These are phyloP conservation scores for Saturnispora besseyi DNA, from an alignment of 805 yeast genomes.

Conservation along the genomic window DNA sequence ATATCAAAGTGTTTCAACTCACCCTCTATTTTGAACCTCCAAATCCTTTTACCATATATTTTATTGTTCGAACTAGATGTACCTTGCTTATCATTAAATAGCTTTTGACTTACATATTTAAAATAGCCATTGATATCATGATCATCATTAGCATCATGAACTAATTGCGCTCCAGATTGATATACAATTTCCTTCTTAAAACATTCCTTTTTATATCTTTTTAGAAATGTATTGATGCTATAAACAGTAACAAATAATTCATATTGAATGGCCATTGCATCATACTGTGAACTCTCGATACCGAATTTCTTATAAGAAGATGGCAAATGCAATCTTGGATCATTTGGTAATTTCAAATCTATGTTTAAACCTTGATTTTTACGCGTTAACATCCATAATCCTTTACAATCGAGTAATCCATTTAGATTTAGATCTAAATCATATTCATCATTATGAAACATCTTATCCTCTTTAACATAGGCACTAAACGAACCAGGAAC, in stretches of 20 bases:
- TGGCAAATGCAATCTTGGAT: not conserved
- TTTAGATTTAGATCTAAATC: not conserved
- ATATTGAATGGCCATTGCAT: not conserved
- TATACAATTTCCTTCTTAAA: not conserved
- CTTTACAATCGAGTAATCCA: not conserved
- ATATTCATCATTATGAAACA: not conserved
- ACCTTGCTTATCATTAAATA: not conserved
- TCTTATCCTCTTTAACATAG: not conserved
- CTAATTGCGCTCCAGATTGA: slow-evolving; percentile 1
- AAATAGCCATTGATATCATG: not conserved
- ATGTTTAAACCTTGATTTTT: not conserved
- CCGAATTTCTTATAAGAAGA: not conserved
- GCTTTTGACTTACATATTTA: not conserved
- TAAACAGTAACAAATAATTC: not conserved
- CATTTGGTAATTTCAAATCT: not conserved
- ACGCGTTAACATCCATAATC: not conserved
- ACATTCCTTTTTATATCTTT: not conserved
- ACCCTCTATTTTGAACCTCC: no score
- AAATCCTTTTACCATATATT: no score
- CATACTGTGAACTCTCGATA: not conserved
- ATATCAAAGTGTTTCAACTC: no score
- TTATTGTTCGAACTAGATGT: no score
- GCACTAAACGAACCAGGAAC: not conserved
- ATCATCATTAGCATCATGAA: not conserved
- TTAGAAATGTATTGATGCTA: not conserved